A percentile compares a stretch with the other conserved stretches of the same genome.
These are phyloP conservation scores for Aspergillus wentii DNA, from an alignment of 495 filamentous ascomycete species.

Conservation along the genomic window DNA sequence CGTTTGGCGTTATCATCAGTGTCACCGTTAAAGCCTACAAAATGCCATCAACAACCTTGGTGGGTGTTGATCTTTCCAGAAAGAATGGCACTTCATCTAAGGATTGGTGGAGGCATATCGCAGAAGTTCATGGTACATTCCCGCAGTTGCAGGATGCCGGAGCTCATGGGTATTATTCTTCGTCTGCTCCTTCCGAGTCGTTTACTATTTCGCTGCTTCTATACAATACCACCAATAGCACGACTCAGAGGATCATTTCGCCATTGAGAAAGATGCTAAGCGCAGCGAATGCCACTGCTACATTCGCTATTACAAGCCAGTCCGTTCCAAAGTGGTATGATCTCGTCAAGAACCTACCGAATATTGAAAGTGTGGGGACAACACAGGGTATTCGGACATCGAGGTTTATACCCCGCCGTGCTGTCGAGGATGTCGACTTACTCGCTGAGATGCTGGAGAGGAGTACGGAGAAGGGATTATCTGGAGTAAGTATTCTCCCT, in stretches of 20 bases:
- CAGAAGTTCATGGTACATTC: background rate
- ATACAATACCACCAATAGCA: background rate
- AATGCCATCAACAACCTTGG: background rate
- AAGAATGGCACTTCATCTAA: background rate
- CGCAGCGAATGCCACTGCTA: background rate
- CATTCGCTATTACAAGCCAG: background rate
- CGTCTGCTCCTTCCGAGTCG: background rate
- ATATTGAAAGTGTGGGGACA: background rate
- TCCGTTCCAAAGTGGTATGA: background rate
- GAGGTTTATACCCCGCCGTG: background rate
- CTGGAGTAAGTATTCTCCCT: background rate
- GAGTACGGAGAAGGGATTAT: background rate
- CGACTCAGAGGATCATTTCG: background rate
- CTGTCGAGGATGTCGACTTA: background rate
- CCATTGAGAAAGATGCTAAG: background rate
- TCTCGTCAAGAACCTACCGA: background rate
- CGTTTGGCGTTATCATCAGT: slow-evolving; percentile 40
- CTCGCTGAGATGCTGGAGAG: slow-evolving; percentile 1
- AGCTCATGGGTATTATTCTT: slow-evolving; percentile 6
- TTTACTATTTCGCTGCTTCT: slow-evolving; percentile 1
- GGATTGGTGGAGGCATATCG: slow-evolving; percentile 2
- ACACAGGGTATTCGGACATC: background rate
- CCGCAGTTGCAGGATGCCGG: slow-evolving; percentile 4
- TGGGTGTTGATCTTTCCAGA: background rate
- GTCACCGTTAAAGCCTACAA: slow-evolving; percentile 17